phyloP scores from a whole-genome alignment of 352 stramenopile species.

The Phytopythium sindhum region DNA sequence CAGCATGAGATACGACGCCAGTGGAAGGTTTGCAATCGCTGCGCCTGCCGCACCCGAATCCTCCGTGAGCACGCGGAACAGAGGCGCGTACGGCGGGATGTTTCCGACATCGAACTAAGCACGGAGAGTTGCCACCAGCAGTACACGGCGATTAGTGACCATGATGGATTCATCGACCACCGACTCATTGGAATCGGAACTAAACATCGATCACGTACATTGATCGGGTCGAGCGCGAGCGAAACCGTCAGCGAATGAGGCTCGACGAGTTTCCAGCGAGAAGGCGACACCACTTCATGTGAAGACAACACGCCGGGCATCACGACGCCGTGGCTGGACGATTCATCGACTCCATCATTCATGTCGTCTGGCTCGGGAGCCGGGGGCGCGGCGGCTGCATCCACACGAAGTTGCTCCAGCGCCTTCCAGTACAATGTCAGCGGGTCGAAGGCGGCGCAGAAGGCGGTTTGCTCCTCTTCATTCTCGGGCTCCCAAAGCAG shows the following conservation, averaged over 20 bases:
- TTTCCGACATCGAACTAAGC: slow-evolving; percentile 48
- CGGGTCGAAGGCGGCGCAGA: slow-evolving; percentile 63
- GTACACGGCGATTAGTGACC: background rate
- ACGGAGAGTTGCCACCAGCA: background rate
- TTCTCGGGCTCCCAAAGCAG: slow-evolving; percentile 63
- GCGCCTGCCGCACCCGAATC: slow-evolving; percentile 65
- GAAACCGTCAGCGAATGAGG: slow-evolving; percentile 35
- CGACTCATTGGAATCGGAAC: background rate
- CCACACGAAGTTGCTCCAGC: slow-evolving; percentile 38
- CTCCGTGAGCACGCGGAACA: slow-evolving; percentile 72
- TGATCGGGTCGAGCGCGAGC: slow-evolving; percentile 45
- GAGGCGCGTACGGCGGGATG: slow-evolving; percentile 60
- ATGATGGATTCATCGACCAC: background rate
- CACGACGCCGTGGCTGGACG: background rate
- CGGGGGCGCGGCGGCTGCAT: background rate
- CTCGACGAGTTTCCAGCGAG: slow-evolving; percentile 19
- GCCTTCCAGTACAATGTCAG: slow-evolving; percentile 60
- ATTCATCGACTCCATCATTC: slow-evolving; percentile 18
- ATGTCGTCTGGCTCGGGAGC: slow-evolving; percentile 9
- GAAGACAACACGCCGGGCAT: slow-evolving; percentile 15
- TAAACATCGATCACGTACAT: slow-evolving; percentile 24
- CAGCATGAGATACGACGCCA: slow-evolving; percentile 64
- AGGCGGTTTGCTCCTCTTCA: slow-evolving; percentile 41
- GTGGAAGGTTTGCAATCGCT: slow-evolving; percentile 60
- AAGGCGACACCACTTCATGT: background rate